Evolutionary conservation across 495 filamentous ascomycete species (phyloP).

Genomic region (Aspergillus carlsbadensis): DNA sequence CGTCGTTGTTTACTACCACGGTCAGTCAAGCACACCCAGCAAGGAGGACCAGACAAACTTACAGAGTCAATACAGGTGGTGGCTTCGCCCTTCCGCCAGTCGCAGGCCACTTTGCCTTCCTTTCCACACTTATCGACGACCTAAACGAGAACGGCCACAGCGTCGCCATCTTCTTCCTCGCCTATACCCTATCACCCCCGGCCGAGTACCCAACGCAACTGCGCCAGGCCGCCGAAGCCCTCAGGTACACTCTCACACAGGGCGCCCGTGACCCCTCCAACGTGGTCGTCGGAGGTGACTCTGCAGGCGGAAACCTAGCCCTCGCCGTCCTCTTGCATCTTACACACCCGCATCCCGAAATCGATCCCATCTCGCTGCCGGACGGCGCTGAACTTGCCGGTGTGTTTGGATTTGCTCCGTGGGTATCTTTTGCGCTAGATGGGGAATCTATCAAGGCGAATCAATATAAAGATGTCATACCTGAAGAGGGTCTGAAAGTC

Average conservation of each 20-base stretch:
- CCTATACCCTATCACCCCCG: constrained; percentile 57
- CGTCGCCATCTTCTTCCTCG: constrained; percentile 50
- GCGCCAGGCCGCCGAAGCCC: constrained; percentile 49
- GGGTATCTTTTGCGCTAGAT: constrained; percentile 48
- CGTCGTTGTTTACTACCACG: constrained; percentile 60
- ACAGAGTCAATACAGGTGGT: constrained; percentile 45
- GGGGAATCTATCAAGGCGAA: constrained; percentile 45
- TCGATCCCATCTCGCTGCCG: constrained; percentile 22
- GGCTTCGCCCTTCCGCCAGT: constrained; percentile 52
- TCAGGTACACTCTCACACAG: constrained; percentile 52
- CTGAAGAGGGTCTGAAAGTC: constrained; percentile 18
- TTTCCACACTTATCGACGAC: constrained; percentile 39
- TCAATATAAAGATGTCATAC: constrained; percentile 49
- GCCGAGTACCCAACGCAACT: constrained; percentile 58
- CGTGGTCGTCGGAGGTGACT: constrained; percentile 60
- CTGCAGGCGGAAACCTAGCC: constrained; percentile 61
- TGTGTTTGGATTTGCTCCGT: constrained; percentile 53
- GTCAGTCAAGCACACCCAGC: constrained; percentile 25
- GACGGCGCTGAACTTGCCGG: constrained; percentile 34
- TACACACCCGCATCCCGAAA: constrained; percentile 56
- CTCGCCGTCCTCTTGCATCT: constrained; percentile 56
- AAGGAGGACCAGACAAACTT: background rate
- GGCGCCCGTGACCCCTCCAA: constrained; percentile 37
- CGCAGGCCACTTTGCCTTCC: constrained; percentile 47
- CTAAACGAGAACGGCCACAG: constrained; percentile 44